Evolutionary conservation across 768 basidiomycete species (phyloP), one percentile per base, ranked within the genome.

Genomic region (Gloeophyllum trabeum): DNA sequence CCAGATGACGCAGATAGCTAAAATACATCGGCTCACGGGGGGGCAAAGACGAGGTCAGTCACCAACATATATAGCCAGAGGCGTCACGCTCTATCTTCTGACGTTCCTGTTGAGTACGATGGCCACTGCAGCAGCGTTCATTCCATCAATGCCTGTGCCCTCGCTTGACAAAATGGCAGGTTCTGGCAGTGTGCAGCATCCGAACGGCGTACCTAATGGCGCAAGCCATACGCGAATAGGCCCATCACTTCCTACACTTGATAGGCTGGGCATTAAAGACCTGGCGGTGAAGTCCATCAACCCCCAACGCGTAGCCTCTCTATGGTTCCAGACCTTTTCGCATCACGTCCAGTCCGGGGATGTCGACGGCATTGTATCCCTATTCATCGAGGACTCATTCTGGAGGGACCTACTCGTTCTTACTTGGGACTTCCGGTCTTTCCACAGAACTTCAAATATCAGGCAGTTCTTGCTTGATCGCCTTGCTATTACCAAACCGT

Each of bases 401-500:
- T 30, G 55, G 5, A 43, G 55, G 24, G 55, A 55, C 26, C 24
- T 52, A 14, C 48, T 55, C 7, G 46, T 49, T 13, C 54, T 55
- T 39, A 48, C 46, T 3, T 57, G 56, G 56, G 53, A 51, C 39
- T 34, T 43, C 20, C 52, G 51, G 13, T 46, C 54, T 3, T 45
- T 55, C 6, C 40, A 49, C 20, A 54, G 54, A 1, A 36, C 39
- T 20, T n/a, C n/a, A n/a, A n/a, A n/a, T n/a, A 70, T 80, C 28
- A 51, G 43, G 3, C 51, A 54, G 20, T 69, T 79, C 52, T 65
- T 77, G 26, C n/a, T 46, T 4, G 71, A 71, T 38, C 67, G 74
- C 21, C 61, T 80, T 4, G 16, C 35, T 1, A 21, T 43, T 5
- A 47, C 59, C 19, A 34, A 56, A 24, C 42, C 54, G 24, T 35